Conservation (phyloP, 805 yeast genomes). For the Kodamaea hsintzibuensis region DNA sequence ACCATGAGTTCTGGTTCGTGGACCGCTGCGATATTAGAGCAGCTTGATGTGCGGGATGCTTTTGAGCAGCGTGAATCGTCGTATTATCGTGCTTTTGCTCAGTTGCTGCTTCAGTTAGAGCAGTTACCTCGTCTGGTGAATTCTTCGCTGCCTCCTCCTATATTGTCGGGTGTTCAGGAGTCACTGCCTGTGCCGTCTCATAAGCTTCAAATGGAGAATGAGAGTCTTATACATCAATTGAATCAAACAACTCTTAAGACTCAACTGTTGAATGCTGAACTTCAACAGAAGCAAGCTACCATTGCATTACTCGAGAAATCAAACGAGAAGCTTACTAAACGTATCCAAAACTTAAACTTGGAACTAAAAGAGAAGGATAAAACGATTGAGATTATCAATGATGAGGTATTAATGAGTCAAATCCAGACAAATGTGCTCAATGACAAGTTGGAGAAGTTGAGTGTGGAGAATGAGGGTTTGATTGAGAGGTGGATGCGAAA, state of each 20-base stretch:
- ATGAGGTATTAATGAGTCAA: slow-evolving; percentile 60
- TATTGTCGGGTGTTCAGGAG: slow-evolving; percentile 9
- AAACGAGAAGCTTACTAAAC: slow-evolving; percentile 18
- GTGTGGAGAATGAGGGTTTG: slow-evolving; percentile 50
- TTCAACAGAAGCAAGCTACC: slow-evolving; percentile 9
- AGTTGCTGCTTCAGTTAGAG: slow-evolving; percentile 21
- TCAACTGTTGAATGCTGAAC: slow-evolving; percentile 19
- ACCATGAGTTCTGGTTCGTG: not conserved
- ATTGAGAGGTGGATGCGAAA: slow-evolving; percentile 48
- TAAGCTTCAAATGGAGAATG: slow-evolving; percentile 4
- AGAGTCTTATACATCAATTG: slow-evolving; percentile 11
- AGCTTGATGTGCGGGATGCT: slow-evolving; percentile 31
- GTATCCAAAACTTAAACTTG: slow-evolving; percentile 23
- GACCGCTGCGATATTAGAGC: slow-evolving; percentile 17
- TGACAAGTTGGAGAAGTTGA: slow-evolving; percentile 38
- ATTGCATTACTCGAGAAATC: slow-evolving; percentile 19
- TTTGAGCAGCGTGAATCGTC: slow-evolving; percentile 32
- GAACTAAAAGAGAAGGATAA: slow-evolving; percentile 50
- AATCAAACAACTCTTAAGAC: slow-evolving; percentile 27
- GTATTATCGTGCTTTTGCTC: slow-evolving; percentile 35
- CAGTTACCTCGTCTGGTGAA: slow-evolving; percentile 1
- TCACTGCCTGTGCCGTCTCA: slow-evolving; percentile 5
- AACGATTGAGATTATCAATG: slow-evolving; percentile 60
- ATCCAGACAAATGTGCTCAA: slow-evolving; percentile 56
- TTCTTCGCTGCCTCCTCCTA: slow-evolving; percentile 4